Conservation (phyloP, 2,329 filamentous ascomycete genomes). For the Conoideocrella luteorostrata region DNA sequence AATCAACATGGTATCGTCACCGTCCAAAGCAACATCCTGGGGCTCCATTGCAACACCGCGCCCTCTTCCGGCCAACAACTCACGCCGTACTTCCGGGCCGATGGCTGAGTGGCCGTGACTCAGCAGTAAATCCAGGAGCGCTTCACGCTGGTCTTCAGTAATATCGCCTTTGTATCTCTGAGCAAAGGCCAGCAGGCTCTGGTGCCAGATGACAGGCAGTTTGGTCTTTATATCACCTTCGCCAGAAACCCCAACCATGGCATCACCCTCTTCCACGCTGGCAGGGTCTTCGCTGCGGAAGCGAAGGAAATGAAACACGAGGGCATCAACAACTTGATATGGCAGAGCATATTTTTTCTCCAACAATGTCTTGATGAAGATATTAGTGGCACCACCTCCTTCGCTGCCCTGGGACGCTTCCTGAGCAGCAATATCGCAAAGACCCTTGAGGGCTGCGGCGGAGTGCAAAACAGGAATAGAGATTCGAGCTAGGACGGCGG, state of each 20-base stretch:
- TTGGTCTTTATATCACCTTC: slow-evolving; percentile 51
- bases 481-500: slow-evolving; percentile 75
- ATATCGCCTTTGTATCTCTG: slow-evolving; percentile 94
- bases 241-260: slow-evolving; percentile 40
- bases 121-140: slow-evolving; percentile 78
- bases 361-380: slow-evolving; percentile 86
- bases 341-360: slow-evolving; percentile 97
- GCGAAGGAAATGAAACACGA: slow-evolving; percentile 94
- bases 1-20: slow-evolving; percentile 89
- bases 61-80: slow-evolving; percentile 81
- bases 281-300: slow-evolving; percentile 67
- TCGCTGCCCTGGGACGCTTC: slow-evolving; percentile 79
- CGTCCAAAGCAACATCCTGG: slow-evolving; percentile 51
- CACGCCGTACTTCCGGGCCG: slow-evolving; percentile 82
- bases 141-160: slow-evolving; percentile 89
- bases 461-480: slow-evolving; percentile 89
- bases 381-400: slow-evolving; percentile 84
- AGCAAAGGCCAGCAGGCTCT: slow-evolving; percentile 85
- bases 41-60: slow-evolving; percentile 64
- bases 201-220: slow-evolving; percentile 93
- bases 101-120: slow-evolving; percentile 82
- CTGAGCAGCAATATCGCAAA: slow-evolving; percentile 91
- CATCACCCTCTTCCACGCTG: slow-evolving; percentile 44
- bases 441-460: slow-evolving; percentile 79
- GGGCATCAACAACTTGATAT: slow-evolving; percentile 86